A percentile compares a stretch with the other conserved stretches of the same genome.
phyloP scores from a whole-genome alignment of 1,284 basidiomycete genomes.

The Leucoagaricus sp. region DNA sequence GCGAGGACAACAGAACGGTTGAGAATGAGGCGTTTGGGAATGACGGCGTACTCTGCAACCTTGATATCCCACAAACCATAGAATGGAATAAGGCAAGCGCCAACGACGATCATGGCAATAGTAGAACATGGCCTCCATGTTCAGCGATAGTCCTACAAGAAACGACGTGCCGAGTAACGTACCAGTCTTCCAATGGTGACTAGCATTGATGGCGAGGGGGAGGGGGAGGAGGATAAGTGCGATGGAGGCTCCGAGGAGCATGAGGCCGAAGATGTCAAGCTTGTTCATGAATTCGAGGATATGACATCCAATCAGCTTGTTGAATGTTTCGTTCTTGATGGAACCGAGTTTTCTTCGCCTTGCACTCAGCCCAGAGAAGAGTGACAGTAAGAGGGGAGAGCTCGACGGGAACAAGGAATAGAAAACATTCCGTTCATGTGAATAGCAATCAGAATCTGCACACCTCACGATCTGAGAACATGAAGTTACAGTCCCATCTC shows the following conservation, averaged over 20 bases:
- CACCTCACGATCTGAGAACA: no score
- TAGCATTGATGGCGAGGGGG: conserved; percentile 50
- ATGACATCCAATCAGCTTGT: conserved; percentile 21
- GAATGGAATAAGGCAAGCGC: conserved; percentile 44
- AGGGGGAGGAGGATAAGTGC: conserved; percentile 70
- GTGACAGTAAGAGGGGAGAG: conserved; percentile 62
- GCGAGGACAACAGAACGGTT: conserved; percentile 64
- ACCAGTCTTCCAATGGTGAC: conserved; percentile 48
- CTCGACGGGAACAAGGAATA: no score
- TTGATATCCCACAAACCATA: conserved; percentile 52
- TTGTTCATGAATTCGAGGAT: conserved; percentile 39
- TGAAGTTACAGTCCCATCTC: no score
- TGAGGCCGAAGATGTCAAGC: conserved; percentile 69
- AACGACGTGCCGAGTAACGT: conserved; percentile 2
- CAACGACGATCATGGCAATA: conserved; percentile 56
- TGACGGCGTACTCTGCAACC: conserved; percentile 50
- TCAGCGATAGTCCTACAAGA: neutral
- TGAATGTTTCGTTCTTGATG: neutral
- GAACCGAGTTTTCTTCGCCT: conserved; percentile 56
- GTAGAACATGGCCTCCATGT: conserved; percentile 42
- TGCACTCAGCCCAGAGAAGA: conserved; percentile 72
- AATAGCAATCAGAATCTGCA: no score
- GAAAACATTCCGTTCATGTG: conserved; percentile 67
- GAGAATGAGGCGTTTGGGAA: conserved; percentile 55
- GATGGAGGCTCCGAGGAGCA: conserved; percentile 62